Evolutionary conservation across 345 rosid genomes (phyloP).

Genomic region (Viola odorata): DNA sequence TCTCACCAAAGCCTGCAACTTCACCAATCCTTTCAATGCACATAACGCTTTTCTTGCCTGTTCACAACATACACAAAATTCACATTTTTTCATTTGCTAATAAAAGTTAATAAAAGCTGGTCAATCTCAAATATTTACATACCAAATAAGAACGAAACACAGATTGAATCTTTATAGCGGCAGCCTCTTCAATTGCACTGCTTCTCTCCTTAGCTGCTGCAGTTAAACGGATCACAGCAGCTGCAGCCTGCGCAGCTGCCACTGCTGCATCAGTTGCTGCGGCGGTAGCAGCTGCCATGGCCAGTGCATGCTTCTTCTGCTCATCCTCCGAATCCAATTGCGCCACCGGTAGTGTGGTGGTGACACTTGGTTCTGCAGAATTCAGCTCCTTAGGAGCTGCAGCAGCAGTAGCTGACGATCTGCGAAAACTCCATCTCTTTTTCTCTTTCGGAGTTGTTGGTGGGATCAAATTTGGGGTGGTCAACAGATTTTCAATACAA

Average conservation of each 20-base stretch:
- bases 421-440: conserved; percentile 81
- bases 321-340: conserved; percentile 32
- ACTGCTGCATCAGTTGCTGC: conserved; percentile 43
- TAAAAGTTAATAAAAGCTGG: not conserved
- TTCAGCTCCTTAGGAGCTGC: conserved; percentile 32
- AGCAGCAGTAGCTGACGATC: conserved; percentile 58
- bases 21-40: conserved; percentile 48
- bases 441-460: conserved; percentile 74
- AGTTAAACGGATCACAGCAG: conserved; percentile 41
- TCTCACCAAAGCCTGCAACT: conserved; percentile 30
- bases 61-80: conserved; percentile 9
- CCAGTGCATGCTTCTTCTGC: conserved; percentile 43
- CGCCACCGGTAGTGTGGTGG: conserved; percentile 12
- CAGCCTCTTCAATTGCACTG: conserved; percentile 43
- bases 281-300: conserved; percentile 35
- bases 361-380: conserved; percentile 22
- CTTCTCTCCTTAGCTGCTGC: conserved; percentile 23
- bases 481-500: conserved; percentile 33
- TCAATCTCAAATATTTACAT: conserved; percentile 2
- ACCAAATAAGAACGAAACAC: conserved; percentile 86
- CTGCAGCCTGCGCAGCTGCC: conserved; percentile 51
- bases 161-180: conserved; percentile 72
- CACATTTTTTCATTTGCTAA: not conserved
- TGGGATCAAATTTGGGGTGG: conserved; percentile 29
- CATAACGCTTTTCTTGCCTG: conserved; percentile 90